A percentile compares a stretch with the other conserved stretches of the same genome.
These are phyloP conservation scores for Prunella vulgaris DNA, from an alignment of 257 asterid genomes.

Conservation along the genomic window DNA sequence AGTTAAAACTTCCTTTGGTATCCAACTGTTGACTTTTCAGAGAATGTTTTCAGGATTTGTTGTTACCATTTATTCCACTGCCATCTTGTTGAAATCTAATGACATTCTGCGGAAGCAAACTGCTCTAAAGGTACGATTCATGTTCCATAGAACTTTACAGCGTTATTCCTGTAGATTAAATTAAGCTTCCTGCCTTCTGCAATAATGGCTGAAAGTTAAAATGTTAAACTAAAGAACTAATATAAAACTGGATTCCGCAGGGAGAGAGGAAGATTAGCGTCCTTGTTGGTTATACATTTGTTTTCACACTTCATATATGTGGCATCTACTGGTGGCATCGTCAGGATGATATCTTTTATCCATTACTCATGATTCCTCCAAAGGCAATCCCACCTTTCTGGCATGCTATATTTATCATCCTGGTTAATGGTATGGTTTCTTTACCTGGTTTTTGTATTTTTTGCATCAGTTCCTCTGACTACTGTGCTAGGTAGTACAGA, in stretches of 20 bases:
- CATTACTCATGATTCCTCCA: slow-evolving; percentile 80
- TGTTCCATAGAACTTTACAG: slow-evolving; percentile 15
- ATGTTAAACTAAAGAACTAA: background rate
- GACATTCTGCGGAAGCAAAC: slow-evolving; percentile 89
- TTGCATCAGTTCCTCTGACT: background rate
- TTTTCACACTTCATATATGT: slow-evolving; percentile 57
- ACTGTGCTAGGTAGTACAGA: background rate
- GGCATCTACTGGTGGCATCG: slow-evolving; percentile 85
- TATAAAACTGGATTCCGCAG: slow-evolving; percentile 38
- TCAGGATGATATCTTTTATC: slow-evolving; percentile 58
- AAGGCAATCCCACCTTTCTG: slow-evolving; percentile 84
- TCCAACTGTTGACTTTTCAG: slow-evolving; percentile 7
- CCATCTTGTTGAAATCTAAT: slow-evolving; percentile 79
- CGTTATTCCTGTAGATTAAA: slow-evolving; percentile 3
- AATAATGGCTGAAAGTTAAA: slow-evolving; percentile 9
- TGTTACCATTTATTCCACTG: slow-evolving; percentile 69
- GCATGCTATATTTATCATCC: slow-evolving; percentile 77
- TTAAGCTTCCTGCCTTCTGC: slow-evolving; percentile 1
- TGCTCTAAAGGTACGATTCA: slow-evolving; percentile 70
- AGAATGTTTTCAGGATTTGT: slow-evolving; percentile 56
- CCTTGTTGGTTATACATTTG: slow-evolving; percentile 51
- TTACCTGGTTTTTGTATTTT: slow-evolving; percentile 13
- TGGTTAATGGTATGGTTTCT: slow-evolving; percentile 63
- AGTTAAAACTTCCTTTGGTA: background rate
- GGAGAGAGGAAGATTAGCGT: slow-evolving; percentile 74